phyloP scores from a whole-genome alignment of 192 early-diverging fungal genomes.

The Mortierella alpina region DNA sequence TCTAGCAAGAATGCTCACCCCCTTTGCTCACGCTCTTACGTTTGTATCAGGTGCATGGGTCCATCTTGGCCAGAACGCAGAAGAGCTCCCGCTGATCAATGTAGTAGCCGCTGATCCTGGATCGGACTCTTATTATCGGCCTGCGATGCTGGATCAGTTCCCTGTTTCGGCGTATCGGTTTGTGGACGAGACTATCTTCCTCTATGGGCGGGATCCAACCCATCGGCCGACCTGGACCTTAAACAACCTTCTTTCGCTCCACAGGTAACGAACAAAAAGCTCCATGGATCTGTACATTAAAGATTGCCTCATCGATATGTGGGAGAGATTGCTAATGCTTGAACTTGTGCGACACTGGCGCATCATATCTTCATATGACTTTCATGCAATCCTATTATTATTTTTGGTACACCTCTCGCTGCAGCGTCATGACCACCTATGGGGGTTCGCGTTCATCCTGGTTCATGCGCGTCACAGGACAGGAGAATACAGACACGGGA shows the following conservation, averaged over 20 bases:
- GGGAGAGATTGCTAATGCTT: not conserved
- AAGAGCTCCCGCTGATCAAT: conserved; percentile 30
- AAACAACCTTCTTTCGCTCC: conserved; percentile 45
- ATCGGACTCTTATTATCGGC: conserved; percentile 43
- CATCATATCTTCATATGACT: not conserved
- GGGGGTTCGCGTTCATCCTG: conserved; percentile 39
- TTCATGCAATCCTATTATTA: not conserved
- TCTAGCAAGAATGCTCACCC: no score
- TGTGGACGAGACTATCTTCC: conserved; percentile 43
- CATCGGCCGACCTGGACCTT: conserved; percentile 35
- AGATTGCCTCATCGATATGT: not conserved
- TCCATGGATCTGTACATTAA: no score
- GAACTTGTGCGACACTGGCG: not conserved
- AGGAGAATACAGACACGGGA: conserved; percentile 8
- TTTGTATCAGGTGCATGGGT: conserved; percentile 43
- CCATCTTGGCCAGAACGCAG: conserved; percentile 7
- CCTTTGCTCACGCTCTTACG: not conserved
- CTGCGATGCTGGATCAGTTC: conserved; percentile 23
- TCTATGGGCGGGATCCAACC: conserved; percentile 41
- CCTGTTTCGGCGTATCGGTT: conserved; percentile 31
- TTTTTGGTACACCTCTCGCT: not conserved
- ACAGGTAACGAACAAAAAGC: conserved; percentile 24
- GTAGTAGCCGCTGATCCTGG: conserved; percentile 39
- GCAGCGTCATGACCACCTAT: conserved; percentile 31
- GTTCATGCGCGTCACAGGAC: conserved; percentile 47